Evolutionary conservation across 257 asterid species (phyloP), one percentile per base, ranked within the genome.

Genomic region (Salvia splendens): DNA sequence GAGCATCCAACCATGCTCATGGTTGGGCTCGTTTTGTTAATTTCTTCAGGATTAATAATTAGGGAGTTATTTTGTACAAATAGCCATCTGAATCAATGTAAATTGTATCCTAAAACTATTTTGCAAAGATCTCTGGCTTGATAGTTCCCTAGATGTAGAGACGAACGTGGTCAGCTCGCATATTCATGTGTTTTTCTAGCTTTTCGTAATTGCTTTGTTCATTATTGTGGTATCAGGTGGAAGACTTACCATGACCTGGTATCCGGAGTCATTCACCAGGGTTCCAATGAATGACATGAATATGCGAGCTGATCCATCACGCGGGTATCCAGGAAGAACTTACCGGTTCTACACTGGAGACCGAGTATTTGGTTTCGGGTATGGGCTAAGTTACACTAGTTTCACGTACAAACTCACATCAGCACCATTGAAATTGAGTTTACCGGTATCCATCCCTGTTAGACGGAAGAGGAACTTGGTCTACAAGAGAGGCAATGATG

Each of bases 321-420:
- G 83, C n/a, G 79, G 82, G 59, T 93, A 86, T 78, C 96, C 96
- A 0, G 97, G 99, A 81, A 81, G 99, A 78, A 93, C 95, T 32
- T 85, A 93, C 63, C 86, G 95, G 61, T 93, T 93, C 56, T 93
- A 88, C 81, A 83, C 77, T 4, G 99, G 99, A 70, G 92, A 85
- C 0, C 77, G 61, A 32, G 61, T 93, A 5, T 93, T 69, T 10
- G 85, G 82, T 30, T 90, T 85, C 43, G 99, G 99, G 63, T 83
- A 88, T 32, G 99, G 99, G 62, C 81, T 85, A 41, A 90, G 99
- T 78, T 93, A 88, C 82, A 75, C 97, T 28, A 81, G 64, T 41
- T 88, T 81, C 77, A 61, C 61, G 5, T 84, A 78, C 80, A 79
- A 77, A n/a, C 78, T 86, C 71, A 4, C 83, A 67, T 72, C 86